phyloP scores from a whole-genome alignment of 805 yeast genomes.

The Candida chauliodis region DNA sequence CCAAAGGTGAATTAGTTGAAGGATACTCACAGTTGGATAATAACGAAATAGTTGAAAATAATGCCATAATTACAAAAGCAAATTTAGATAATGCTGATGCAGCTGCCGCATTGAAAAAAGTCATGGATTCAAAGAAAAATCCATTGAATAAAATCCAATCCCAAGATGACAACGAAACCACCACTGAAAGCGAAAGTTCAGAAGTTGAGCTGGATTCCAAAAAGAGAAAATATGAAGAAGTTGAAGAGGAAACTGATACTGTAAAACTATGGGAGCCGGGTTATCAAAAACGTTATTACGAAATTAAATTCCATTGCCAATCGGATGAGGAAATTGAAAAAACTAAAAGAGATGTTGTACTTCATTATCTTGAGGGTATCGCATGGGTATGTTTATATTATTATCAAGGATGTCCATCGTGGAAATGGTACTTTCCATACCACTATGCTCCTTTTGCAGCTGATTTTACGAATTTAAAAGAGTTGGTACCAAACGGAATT shows the following conservation, averaged over 20 bases:
- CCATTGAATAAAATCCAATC: slow-evolving; percentile 45
- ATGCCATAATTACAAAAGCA: slow-evolving; percentile 63
- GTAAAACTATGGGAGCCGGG: slow-evolving; percentile 86
- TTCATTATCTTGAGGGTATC: slow-evolving; percentile 85
- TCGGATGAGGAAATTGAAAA: slow-evolving; percentile 52
- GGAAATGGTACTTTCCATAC: slow-evolving; percentile 97
- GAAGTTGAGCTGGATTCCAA: slow-evolving; percentile 5
- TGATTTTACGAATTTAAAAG: slow-evolving; percentile 62
- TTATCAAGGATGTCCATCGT: slow-evolving; percentile 96
- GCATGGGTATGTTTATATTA: slow-evolving; percentile 95
- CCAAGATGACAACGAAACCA: slow-evolving; percentile 8
- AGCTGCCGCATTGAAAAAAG: slow-evolving; percentile 52
- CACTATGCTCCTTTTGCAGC: slow-evolving; percentile 98
- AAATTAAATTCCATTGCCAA: slow-evolving; percentile 61
- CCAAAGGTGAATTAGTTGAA: slow-evolving; percentile 67
- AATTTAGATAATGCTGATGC: slow-evolving; percentile 68
- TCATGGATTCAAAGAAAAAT: slow-evolving; percentile 26
- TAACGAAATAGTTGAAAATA: slow-evolving; percentile 64
- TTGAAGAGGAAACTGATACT: slow-evolving; percentile 30
- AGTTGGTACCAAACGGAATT: slow-evolving; percentile 43
- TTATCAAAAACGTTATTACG: slow-evolving; percentile 76
- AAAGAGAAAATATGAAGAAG: slow-evolving; percentile 20
- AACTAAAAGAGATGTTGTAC: slow-evolving; percentile 57
- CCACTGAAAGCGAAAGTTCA: slow-evolving; percentile 4
- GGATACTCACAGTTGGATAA: slow-evolving; percentile 64